Base-by-base conservation (phyloP, 495 filamentous ascomycete genomes). In the Articulospora tetracladia region DNA sequence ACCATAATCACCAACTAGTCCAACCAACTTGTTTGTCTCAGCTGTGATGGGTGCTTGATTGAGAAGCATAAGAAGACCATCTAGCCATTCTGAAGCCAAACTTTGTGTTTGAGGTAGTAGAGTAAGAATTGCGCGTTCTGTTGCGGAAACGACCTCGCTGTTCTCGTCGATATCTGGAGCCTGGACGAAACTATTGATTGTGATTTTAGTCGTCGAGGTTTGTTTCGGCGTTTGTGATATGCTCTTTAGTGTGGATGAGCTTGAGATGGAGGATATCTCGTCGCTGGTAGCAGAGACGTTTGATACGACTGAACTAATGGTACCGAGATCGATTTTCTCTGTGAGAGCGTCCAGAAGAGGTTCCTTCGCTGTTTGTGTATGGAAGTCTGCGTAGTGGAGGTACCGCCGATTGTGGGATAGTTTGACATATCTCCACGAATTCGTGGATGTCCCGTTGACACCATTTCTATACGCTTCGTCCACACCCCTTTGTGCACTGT, bases 1-100 rank as follows among this genome's bases (percentile, higher is more conserved):
- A 3, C 95, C 93, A 68, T 96, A 98, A 62, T 93, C 88, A 62
- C 84, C 82, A 26, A 99, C 87, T 64, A 97, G 73, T 36, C 86
- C 83, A 55, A 97, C 88, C 53, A 98, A 75, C 69, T 93, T 94
- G 65, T 84, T 90, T 6, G 94, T 98, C 72, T 98, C 93, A 22
- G 90, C 81, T n/a, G 95, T 99, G 72, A 99, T 96, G 12, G 94
- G 94, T 44, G 92, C 86, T 69, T 99, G 94, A 69, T 92, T 91
- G 28, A 99, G 79, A 41, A 99, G 75, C 92, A 99, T 96, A 24
- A 97, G 83, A 52, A 99, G 74, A 1, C 95, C 95, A 69, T 99
- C 95, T 0, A 98, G 76, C 94, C 94, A 99, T 72, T 99, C 95
- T 1, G 93, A 93, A 12, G 94, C 95, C 23, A 93, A 70, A 60